Evolutionary conservation across 73 alveolate genomes (phyloP).

Genomic region (Uronychia setigera): DNA sequence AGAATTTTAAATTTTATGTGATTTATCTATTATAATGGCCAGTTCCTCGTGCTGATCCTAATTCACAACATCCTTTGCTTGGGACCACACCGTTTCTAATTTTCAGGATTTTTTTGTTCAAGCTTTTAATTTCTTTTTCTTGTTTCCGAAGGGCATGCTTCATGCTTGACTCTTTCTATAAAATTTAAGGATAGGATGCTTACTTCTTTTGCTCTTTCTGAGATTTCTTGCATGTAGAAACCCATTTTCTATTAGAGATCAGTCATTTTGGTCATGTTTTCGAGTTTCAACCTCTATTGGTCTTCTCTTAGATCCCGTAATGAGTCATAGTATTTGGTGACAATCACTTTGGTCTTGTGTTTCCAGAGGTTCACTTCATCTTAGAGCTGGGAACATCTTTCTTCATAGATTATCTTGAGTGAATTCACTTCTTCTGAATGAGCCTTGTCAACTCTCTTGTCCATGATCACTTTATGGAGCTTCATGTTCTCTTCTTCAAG

Average conservation of each 20-base stretch:
- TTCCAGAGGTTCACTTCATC: not conserved
- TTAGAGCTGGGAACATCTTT: not conserved
- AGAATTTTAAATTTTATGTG: no score
- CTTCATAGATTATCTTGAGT: not conserved
- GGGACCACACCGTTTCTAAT: no score
- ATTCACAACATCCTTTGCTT: no score
- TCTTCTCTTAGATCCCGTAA: not conserved
- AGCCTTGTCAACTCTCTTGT: not conserved
- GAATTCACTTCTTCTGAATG: not conserved
- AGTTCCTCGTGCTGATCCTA: no score
- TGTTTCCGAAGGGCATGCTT: not conserved
- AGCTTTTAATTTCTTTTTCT: not conserved
- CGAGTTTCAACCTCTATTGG: not conserved
- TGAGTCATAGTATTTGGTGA: not conserved
- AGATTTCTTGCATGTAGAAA: not conserved
- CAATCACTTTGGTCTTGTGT: not conserved
- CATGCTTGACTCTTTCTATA: not conserved
- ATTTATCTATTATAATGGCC: no score
- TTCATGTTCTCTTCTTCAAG: not conserved
- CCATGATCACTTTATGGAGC: not conserved
- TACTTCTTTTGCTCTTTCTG: not conserved
- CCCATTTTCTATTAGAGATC: not conserved
- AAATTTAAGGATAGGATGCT: not conserved
- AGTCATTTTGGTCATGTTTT: not conserved
- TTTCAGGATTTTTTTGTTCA: not conserved